These are phyloP conservation scores for Pythium volutum DNA, from an alignment of 352 stramenopile genomes.

Conservation along the genomic window DNA sequence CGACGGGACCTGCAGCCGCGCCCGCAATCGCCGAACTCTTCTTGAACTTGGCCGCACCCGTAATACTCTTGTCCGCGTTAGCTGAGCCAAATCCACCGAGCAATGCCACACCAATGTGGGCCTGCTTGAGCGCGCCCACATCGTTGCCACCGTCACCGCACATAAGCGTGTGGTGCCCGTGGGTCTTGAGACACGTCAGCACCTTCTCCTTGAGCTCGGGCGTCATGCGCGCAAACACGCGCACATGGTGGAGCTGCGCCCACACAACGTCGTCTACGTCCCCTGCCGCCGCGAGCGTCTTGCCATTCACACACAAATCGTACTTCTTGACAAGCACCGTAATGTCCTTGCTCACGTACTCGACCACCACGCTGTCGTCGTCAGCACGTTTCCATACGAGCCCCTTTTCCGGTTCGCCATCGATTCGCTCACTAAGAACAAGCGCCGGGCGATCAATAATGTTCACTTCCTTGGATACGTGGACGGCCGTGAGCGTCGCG, in stretches of 20 bases:
- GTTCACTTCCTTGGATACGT: slow-evolving; percentile 95
- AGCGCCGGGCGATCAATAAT: slow-evolving; percentile 86
- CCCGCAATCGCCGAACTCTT: slow-evolving; percentile 40
- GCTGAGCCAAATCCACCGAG: slow-evolving; percentile 80
- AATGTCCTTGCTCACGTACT: slow-evolving; percentile 69
- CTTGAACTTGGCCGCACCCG: slow-evolving; percentile 69
- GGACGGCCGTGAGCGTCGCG: slow-evolving; percentile 94
- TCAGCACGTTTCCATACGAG: slow-evolving; percentile 82
- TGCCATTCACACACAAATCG: slow-evolving; percentile 84
- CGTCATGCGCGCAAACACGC: slow-evolving; percentile 96
- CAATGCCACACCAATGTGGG: slow-evolving; percentile 82
- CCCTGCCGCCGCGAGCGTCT: slow-evolving; percentile 63
- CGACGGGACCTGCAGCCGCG: slow-evolving; percentile 26
- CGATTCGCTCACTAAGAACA: slow-evolving; percentile 62
- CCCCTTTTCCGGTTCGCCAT: slow-evolving; percentile 18
- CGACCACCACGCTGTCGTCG: slow-evolving; percentile 61
- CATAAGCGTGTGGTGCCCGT: slow-evolving; percentile 94
- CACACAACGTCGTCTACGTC: slow-evolving; percentile 84
- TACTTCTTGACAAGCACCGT: slow-evolving; percentile 68
- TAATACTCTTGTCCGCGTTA: slow-evolving; percentile 87
- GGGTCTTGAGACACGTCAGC: slow-evolving; percentile 92
- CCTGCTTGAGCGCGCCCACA: slow-evolving; percentile 93
- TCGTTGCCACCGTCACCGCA: slow-evolving; percentile 99
- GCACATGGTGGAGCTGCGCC: slow-evolving; percentile 73
- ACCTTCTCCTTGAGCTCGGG: slow-evolving; percentile 97